Conservation (phyloP, 805 yeast species). For the Ogataea pignaliae region DNA sequence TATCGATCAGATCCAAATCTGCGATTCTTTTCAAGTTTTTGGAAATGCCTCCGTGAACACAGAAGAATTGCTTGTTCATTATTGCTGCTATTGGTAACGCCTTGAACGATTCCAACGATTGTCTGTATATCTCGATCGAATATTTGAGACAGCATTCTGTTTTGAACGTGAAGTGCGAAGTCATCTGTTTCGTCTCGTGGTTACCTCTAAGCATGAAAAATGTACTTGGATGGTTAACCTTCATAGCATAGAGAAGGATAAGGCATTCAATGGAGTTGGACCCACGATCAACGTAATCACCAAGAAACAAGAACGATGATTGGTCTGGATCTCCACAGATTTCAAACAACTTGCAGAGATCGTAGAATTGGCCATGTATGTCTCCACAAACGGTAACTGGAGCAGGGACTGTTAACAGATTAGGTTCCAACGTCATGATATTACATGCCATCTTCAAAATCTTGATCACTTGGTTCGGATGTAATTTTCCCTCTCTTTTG, state of each 20-base stretch:
- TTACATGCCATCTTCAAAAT: constrained; percentile 65
- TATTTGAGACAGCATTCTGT: constrained; percentile 87
- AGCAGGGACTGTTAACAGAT: constrained; percentile 74
- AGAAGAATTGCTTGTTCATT: constrained; percentile 89
- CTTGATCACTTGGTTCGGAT: constrained; percentile 61
- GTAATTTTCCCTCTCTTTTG: constrained; percentile 72
- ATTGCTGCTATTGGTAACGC: constrained; percentile 88
- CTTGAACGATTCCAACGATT: constrained; percentile 73
- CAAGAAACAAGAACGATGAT: constrained; percentile 80
- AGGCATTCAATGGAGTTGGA: constrained; percentile 81
- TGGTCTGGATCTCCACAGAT: constrained; percentile 82
- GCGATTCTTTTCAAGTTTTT: constrained; percentile 71
- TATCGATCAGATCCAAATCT: constrained; percentile 64
- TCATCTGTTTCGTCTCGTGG: constrained; percentile 91
- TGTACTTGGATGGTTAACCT: constrained; percentile 67
- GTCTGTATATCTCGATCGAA: constrained; percentile 58
- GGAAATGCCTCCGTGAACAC: constrained; percentile 95
- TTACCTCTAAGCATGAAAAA: constrained; percentile 88
- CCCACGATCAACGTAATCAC: constrained; percentile 96
- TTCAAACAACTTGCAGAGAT: constrained; percentile 83
- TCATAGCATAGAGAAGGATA: constrained; percentile 71
- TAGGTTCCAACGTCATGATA: constrained; percentile 67
- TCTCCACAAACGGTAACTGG: constrained; percentile 97
- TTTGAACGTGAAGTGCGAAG: constrained; percentile 91
- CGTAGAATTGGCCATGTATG: constrained; percentile 94